Base-by-base conservation (phyloP, 2,329 filamentous ascomycete genomes). In the Colletotrichum eleusines region DNA sequence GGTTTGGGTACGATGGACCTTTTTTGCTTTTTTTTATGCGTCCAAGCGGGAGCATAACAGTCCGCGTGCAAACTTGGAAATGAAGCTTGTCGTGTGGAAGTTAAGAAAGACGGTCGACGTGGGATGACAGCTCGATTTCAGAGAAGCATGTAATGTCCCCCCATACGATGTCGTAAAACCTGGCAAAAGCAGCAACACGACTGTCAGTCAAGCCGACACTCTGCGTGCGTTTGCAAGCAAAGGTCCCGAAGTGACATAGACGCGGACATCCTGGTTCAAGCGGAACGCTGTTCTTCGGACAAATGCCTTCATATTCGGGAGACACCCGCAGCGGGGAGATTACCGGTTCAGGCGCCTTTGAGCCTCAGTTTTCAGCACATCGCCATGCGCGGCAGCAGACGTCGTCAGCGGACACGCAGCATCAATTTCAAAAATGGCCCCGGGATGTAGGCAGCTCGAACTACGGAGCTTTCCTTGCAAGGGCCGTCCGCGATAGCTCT, bases 391-490 rank as follows among this genome's bases (percentile, higher is more conserved):
- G 50, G 54, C 44, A 35, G 31, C 12, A 38, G 28, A 53, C 28
- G 66, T 65, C 66, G 61, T 69, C 53, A 59, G 40, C 59, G 28
- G 31, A 54, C 16, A 57, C 53, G 53, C n/a, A 35, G n/a, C 31
- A 38, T 12, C 38, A 20, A 40, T 28, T 18, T 59, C 55, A n/a
- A 42, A 31, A 35, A 14, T n/a, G 18, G n/a, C 63, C 42, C 28
- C 67, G 67, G 67, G 23, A 69, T 60, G 67, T 66, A 44, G 67
- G 67, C 63, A 46, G 62, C 20, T 46, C 23, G 12, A 31, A 50
- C 2, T n/a, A n/a, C 4, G 48, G 31, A 53, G 28, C 33, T 11
- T 54, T n/a, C 33, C n/a, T 63, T 11, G 26, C 65, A 51, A 42
- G 66, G 61, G 23, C 23, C 51, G 44, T 18, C 26, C 51, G 51